A percentile compares a stretch with the other conserved stretches of the same genome.
phyloP scores from a whole-genome alignment of 2,329 filamentous ascomycete species.

The Boeremia lycopersici region DNA sequence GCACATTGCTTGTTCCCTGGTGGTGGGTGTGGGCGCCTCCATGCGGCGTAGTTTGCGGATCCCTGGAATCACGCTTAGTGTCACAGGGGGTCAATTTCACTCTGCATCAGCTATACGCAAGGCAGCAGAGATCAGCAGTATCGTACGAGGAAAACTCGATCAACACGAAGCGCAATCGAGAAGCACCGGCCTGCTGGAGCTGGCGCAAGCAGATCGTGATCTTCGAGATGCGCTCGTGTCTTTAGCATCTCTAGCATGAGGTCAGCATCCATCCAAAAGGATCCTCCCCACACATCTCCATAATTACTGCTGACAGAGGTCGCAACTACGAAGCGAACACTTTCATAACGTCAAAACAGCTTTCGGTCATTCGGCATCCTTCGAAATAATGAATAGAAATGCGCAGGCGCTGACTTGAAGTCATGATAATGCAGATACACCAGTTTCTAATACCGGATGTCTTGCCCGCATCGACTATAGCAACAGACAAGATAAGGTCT shows the following conservation, averaged over 20 bases:
- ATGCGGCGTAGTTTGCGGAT: too few species aligned
- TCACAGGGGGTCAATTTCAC: too few species aligned
- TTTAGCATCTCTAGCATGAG: not conserved
- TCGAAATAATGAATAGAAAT: not conserved
- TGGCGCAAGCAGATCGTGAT: constrained; percentile 9
- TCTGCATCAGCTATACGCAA: not conserved
- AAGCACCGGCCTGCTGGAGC: constrained; percentile 3
- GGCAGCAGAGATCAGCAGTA: constrained; percentile 2
- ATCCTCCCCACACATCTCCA: not conserved
- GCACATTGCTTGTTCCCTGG: too few species aligned
- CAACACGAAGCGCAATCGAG: constrained; percentile 4
- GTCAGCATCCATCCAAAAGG: not conserved
- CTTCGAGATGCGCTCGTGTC: not conserved
- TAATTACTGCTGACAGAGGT: not conserved
- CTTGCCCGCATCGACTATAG: not conserved
- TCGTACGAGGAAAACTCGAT: not conserved
- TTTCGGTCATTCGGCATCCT: not conserved
- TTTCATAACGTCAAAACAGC: not conserved
- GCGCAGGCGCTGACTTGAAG: too few species aligned
- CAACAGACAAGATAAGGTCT: not conserved
- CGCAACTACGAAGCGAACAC: not conserved
- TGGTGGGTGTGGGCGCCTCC: too few species aligned
- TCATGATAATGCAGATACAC: too few species aligned
- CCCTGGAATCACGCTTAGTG: too few species aligned
- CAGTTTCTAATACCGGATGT: not conserved